Evolutionary conservation across 352 stramenopile species (phyloP).

Genomic region (Phytophthora parvispora): DNA sequence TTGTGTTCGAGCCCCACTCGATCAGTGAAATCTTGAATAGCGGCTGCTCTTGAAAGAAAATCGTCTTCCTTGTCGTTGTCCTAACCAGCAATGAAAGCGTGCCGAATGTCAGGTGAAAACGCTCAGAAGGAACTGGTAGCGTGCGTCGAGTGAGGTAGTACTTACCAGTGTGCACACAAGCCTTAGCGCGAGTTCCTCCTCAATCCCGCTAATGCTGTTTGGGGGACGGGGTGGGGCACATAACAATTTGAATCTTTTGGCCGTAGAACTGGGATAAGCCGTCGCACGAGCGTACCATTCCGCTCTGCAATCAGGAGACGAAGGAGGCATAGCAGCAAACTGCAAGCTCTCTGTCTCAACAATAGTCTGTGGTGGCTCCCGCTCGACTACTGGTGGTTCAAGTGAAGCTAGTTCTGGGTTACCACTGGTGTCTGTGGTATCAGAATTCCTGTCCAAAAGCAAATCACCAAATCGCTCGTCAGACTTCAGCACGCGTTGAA

Average conservation of each 20-base stretch:
- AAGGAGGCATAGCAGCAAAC: conserved; percentile 2
- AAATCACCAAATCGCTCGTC: neutral
- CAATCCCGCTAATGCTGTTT: conserved; percentile 14
- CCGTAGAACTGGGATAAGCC: too few relatives aligned
- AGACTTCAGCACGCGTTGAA: neutral
- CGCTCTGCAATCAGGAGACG: conserved; percentile 17
- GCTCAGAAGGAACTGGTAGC: too few relatives aligned
- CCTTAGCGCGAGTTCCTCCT: conserved; percentile 31
- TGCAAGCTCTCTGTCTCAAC: conserved; percentile 1
- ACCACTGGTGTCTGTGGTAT: neutral
- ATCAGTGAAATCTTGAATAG: conserved; percentile 36
- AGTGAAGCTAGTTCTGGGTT: neutral
- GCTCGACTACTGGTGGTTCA: neutral
- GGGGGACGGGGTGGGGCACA: too few relatives aligned
- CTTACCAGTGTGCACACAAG: conserved; percentile 30
- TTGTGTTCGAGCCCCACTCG: conserved; percentile 33
- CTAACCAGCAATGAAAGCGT: conserved; percentile 13
- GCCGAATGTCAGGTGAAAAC: too few relatives aligned
- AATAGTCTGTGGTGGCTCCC: neutral
- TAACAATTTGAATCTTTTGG: too few relatives aligned
- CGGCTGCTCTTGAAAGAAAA: conserved; percentile 24
- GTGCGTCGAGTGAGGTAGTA: too few relatives aligned
- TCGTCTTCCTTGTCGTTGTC: conserved; percentile 44
- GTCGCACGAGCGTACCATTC: conserved; percentile 40
- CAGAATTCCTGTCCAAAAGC: neutral